Base-by-base conservation (phyloP, 2,329 filamentous ascomycete genomes). In the Cladophialophora bantiana region DNA sequence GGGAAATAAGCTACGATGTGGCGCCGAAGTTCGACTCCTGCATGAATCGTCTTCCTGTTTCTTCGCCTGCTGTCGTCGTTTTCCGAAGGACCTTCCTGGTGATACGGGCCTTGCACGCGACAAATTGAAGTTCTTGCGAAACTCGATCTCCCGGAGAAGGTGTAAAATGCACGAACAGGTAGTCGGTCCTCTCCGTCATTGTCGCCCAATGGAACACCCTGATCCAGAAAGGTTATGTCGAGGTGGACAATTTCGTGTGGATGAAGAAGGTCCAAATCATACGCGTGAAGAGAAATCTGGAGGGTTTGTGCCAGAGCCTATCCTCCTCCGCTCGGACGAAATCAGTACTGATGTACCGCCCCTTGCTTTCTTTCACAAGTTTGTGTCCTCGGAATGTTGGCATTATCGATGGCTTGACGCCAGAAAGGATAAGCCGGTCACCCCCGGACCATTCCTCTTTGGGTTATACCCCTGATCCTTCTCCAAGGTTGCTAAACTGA, bases 401-500 rank as follows among this genome's bases (percentile, higher is more conserved):
- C 6, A 15, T 50, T 3, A 18, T 2, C 1, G 7, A 12, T 26
- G 9, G 18, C 20, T 50, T 50, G 45, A 50, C 20, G 20, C 35
- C 31, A 18, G 3, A n/a, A 3, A 18, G 32, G 35, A 35, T 12
- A 13, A 35, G 6, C 12, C 31, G 10, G 18, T 7, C 6, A n/a
- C n/a, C 2, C 31, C 31, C 32, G n/a, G 32, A 36, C 53, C 31
- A 55, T 13, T 35, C 53, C 53, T 36, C 18, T 38, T 55, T 55
- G 53, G 31, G 53, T 34, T 38, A 55, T 55, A 55, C 53, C 53
- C 35, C 53, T 55, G 35, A 26, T 55, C 35, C 53, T 36, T 55
- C 40, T 12, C 40, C n/a, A 45, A 18, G 45, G 20, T 31, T 26
- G 13, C 10, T 50, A 13, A 50, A 9, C 20, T 2, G 26, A 50